Evolutionary conservation across 2,329 filamentous ascomycete species (phyloP).

Genomic region (Amylocarpus encephaloides): DNA sequence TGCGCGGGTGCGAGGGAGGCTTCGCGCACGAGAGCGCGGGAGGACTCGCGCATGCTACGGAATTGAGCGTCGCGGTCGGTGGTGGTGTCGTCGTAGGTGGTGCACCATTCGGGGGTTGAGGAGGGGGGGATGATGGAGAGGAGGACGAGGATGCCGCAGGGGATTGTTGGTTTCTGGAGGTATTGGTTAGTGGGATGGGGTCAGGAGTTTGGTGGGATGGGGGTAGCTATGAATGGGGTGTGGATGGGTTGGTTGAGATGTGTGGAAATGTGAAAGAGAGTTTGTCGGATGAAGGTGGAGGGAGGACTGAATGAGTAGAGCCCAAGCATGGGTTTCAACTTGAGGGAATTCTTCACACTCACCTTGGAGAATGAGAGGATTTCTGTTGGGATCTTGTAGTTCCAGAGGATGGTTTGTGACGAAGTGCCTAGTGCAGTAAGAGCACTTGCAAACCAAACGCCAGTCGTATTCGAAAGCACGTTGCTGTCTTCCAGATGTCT

Average conservation of each 20-base stretch:
- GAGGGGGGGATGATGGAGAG: slow-evolving; percentile 43
- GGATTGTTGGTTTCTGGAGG: slow-evolving; percentile 41
- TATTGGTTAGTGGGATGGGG: neutral
- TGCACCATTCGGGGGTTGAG: slow-evolving; percentile 50
- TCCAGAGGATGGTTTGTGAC: slow-evolving; percentile 52
- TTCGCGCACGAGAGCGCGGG: slow-evolving; percentile 39
- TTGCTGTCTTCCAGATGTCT: slow-evolving; percentile 18
- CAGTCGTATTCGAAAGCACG: slow-evolving; percentile 30
- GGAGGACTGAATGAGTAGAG: no score
- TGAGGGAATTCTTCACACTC: no score
- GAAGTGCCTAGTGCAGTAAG: slow-evolving; percentile 50
- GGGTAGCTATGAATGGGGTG: no score
- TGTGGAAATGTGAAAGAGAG: no score
- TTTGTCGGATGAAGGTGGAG: no score
- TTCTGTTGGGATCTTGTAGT: slow-evolving; percentile 50
- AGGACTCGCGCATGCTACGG: slow-evolving; percentile 36
- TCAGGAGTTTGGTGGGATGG: no score
- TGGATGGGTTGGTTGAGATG: no score
- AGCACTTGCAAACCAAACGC: slow-evolving; percentile 51
- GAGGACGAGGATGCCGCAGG: slow-evolving; percentile 54
- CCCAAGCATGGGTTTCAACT: no score
- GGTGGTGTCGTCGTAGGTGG: slow-evolving; percentile 34
- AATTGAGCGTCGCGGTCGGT: slow-evolving; percentile 35
- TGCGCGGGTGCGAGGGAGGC: slow-evolving; percentile 38
- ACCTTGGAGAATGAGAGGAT: slow-evolving; percentile 43